phyloP scores from a whole-genome alignment of 2,329 filamentous ascomycete species.

The Lasiodiplodia sp. region DNA sequence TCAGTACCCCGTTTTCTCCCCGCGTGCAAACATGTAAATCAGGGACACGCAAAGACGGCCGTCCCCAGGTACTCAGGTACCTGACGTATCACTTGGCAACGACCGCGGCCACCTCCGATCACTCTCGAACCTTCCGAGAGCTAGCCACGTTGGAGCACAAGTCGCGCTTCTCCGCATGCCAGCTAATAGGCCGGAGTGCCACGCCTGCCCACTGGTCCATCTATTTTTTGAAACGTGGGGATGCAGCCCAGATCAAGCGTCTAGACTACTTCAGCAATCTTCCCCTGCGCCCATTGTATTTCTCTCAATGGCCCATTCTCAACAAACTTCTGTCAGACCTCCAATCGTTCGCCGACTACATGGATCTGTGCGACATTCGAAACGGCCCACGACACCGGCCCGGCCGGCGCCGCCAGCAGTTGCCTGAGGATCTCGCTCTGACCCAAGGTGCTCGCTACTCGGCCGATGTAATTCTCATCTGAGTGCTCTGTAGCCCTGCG shows the following conservation, averaged over 20 bases:
- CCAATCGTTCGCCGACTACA: neutral
- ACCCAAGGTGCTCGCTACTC: neutral
- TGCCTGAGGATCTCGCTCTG: neutral
- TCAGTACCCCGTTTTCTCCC: slow-evolving; percentile 13
- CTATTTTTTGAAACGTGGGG: neutral
- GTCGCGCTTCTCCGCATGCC: slow-evolving; percentile 24
- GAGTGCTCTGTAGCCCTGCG: neutral
- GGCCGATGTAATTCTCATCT: neutral
- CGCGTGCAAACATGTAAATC: slow-evolving; percentile 23
- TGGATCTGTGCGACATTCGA: slow-evolving; percentile 3
- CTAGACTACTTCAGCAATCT: neutral
- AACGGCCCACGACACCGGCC: neutral
- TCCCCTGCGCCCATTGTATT: neutral
- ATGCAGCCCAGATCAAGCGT: slow-evolving; percentile 14
- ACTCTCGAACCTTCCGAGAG: slow-evolving; percentile 6
- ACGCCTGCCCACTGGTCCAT: slow-evolving; percentile 3
- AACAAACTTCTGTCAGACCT: neutral
- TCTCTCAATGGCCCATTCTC: neutral
- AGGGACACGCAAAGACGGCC: slow-evolving; percentile 2
- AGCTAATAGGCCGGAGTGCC: slow-evolving; percentile 13
- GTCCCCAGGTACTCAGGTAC: slow-evolving; percentile 23
- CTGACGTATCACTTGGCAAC: slow-evolving; percentile 2
- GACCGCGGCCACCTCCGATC: neutral
- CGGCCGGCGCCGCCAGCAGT: neutral
- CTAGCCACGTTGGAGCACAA: slow-evolving; percentile 15